Percentiles rank a stretch among this genome's conserved stretches.
Conservation (phyloP, 495 filamentous ascomycete genomes). For the Penicillium dipodomyicola region DNA sequence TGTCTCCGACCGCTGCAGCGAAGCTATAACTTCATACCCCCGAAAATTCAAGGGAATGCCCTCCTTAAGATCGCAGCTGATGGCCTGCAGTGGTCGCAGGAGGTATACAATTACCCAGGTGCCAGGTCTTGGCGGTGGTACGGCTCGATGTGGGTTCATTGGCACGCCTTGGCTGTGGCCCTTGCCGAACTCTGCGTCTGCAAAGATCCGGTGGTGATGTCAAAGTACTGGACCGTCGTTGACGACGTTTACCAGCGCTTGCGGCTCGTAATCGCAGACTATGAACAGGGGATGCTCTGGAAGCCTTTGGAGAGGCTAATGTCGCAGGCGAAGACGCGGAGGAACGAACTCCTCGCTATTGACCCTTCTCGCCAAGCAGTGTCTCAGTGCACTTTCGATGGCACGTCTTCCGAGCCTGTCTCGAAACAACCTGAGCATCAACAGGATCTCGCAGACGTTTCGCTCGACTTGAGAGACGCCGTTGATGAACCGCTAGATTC, state of each 20-base stretch:
- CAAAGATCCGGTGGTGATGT: slow-evolving; percentile 57
- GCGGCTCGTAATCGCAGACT: slow-evolving; percentile 50
- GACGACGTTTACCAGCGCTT: slow-evolving; percentile 55
- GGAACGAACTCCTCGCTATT: slow-evolving; percentile 20
- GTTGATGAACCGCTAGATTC: not conserved
- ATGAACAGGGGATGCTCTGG: slow-evolving; percentile 63
- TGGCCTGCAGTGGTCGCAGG: slow-evolving; percentile 27
- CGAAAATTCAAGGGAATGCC: slow-evolving; percentile 22
- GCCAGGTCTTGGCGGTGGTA: slow-evolving; percentile 40
- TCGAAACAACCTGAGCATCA: not conserved
- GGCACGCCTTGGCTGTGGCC: slow-evolving; percentile 47
- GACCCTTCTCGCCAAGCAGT: slow-evolving; percentile 3
- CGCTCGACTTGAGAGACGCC: not conserved
- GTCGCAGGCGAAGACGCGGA: slow-evolving; percentile 33
- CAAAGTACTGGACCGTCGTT: slow-evolving; percentile 71
- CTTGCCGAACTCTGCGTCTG: slow-evolving; percentile 73
- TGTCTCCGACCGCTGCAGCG: slow-evolving; percentile 33
- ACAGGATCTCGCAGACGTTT: not conserved
- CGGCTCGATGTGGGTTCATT: slow-evolving; percentile 42
- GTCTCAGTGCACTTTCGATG: not conserved
- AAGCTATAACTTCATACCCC: slow-evolving; percentile 28
- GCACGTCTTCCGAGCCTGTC: not conserved
- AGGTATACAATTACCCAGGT: slow-evolving; percentile 25
- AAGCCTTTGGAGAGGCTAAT: slow-evolving; percentile 67
- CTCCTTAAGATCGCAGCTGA: slow-evolving; percentile 34